Conservation (phyloP, 1,139 yeast genomes). For the Yamadazyma epiphylla region DNA sequence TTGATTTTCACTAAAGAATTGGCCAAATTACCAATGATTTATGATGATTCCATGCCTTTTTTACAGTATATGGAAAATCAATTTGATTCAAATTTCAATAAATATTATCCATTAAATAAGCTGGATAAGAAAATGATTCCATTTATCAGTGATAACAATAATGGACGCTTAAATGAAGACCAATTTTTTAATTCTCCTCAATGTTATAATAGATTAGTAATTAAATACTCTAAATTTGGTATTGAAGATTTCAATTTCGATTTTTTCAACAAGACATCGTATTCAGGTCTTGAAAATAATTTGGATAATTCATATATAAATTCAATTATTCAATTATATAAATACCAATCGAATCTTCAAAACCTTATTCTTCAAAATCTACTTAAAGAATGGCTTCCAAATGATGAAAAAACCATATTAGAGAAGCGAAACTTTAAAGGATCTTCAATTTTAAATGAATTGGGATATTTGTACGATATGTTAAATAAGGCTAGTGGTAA, state of each 20-base stretch:
- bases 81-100: slow-evolving; percentile 46
- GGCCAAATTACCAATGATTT: slow-evolving; percentile 44
- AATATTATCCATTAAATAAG: slow-evolving; percentile 41
- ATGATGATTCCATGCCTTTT: slow-evolving; percentile 45
- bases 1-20: slow-evolving; percentile 53
- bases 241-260: slow-evolving; percentile 92
- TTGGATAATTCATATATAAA: slow-evolving; percentile 80
- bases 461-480: slow-evolving; percentile 92
- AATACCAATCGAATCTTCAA: slow-evolving; percentile 71
- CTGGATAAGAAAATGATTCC: slow-evolving; percentile 44
- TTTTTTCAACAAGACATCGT: slow-evolving; percentile 70
- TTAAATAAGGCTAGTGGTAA: slow-evolving; percentile 73
- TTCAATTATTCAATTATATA: slow-evolving; percentile 74
- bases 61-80: slow-evolving; percentile 40
- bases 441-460: slow-evolving; percentile 64
- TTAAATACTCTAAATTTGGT: slow-evolving; percentile 86
- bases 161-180: slow-evolving; percentile 16
- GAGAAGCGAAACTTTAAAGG: slow-evolving; percentile 34
- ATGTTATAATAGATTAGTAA: slow-evolving; percentile 70
- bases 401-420: slow-evolving; percentile 25
- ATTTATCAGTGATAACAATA: slow-evolving; percentile 68
- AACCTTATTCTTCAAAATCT: slow-evolving; percentile 58
- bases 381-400: slow-evolving; percentile 56
- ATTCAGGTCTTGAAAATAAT: slow-evolving; percentile 87
- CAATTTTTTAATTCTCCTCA: slow-evolving; percentile 51